Evolutionary conservation across 768 basidiomycete genomes (phyloP).

Genomic region (Mycena kentingensis): DNA sequence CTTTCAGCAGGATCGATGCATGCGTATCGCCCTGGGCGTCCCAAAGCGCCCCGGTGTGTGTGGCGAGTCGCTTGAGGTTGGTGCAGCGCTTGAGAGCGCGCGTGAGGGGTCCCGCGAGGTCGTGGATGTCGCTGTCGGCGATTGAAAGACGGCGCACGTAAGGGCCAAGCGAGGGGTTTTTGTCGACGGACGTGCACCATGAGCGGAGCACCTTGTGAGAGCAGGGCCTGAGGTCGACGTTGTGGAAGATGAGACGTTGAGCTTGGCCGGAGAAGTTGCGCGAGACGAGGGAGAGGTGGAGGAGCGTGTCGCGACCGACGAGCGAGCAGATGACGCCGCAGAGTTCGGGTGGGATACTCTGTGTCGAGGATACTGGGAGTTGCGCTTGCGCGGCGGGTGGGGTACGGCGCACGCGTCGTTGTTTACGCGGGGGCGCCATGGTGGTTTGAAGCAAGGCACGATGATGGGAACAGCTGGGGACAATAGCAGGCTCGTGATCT

Average conservation of each 20-base stretch:
- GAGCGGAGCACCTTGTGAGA: neutral
- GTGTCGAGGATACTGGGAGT: too few relatives aligned
- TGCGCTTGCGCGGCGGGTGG: too few relatives aligned
- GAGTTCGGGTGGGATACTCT: too few relatives aligned
- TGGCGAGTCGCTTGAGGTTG: constrained; percentile 10
- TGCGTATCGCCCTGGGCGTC: neutral
- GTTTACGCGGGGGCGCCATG: too few relatives aligned
- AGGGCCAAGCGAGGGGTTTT: neutral
- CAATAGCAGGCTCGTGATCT: too few relatives aligned
- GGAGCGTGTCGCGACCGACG: too few relatives aligned
- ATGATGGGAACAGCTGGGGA: too few relatives aligned
- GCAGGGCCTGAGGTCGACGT: neutral
- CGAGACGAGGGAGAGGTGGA: too few relatives aligned
- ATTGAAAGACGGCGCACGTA: neutral
- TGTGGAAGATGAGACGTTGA: neutral
- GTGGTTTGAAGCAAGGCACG: too few relatives aligned
- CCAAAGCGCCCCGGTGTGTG: neutral
- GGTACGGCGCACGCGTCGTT: too few relatives aligned
- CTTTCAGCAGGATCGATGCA: constrained; percentile 12
- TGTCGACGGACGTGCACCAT: neutral
- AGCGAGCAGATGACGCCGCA: too few relatives aligned
- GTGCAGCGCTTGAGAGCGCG: constrained; percentile 13
- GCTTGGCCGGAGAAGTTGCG: too few relatives aligned
- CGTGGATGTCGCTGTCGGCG: neutral
- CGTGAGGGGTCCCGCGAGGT: neutral